Evolutionary conservation across 176 grass and related monocot genomes (phyloP).

Genomic region (Ampelocalamus luodianensis): DNA sequence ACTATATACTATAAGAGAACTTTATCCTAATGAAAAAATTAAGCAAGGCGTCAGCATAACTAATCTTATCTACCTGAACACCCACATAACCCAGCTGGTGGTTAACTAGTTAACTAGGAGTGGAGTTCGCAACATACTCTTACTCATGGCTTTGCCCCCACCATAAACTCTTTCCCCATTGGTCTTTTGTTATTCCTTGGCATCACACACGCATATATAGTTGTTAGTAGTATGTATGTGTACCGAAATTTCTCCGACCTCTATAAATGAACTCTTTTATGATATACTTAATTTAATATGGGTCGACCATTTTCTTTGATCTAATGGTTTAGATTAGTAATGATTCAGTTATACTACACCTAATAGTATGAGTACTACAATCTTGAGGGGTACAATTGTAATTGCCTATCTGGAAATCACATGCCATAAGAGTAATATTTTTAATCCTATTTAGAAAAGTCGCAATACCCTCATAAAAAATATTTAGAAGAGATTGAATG

Average conservation of each 20-base stretch:
- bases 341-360: too few relatives aligned
- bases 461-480: too few relatives aligned
- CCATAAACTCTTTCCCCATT: conserved; percentile 38
- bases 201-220: neutral
- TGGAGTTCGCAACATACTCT: neutral
- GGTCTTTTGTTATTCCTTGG: conserved; percentile 37
- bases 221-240: neutral
- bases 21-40: conserved; percentile 1
- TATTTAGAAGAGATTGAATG: too few relatives aligned
- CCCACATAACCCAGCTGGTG: neutral
- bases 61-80: conserved; percentile 12
- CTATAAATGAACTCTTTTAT: too few relatives aligned
- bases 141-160: neutral
- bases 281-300: too few relatives aligned
- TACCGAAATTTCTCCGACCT: neutral
- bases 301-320: too few relatives aligned
- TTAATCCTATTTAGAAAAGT: too few relatives aligned
- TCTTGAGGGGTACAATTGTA: too few relatives aligned
- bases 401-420: too few relatives aligned
- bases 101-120: neutral
- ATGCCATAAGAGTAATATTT: too few relatives aligned
- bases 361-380: too few relatives aligned
- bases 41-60: neutral
- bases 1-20: neutral
- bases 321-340: too few relatives aligned